Conservation (phyloP, 352 stramenopile genomes). For the Globisporangium megalacanthum region DNA sequence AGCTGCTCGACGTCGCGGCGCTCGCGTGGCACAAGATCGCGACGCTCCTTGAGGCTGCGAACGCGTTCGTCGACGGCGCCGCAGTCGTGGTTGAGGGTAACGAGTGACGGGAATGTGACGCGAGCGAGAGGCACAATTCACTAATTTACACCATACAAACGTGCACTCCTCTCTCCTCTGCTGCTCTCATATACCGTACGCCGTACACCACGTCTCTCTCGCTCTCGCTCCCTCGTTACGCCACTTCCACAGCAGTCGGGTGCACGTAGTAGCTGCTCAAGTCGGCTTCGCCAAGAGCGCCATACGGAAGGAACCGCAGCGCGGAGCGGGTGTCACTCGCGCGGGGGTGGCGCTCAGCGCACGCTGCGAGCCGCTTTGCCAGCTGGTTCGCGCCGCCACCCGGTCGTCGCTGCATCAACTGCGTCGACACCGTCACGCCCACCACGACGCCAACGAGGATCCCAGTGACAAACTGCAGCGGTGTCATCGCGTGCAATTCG, state of each 20-base stretch:
- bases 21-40: constrained; percentile 24
- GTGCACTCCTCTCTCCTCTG: not conserved
- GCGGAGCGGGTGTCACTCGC: not conserved
- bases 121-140: not conserved
- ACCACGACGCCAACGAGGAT: constrained; percentile 37
- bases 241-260: constrained; percentile 31
- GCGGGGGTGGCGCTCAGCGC: constrained; percentile 5
- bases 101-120: not conserved
- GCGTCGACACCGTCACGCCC: constrained; percentile 25
- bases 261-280: constrained; percentile 27
- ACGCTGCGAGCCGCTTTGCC: constrained; percentile 5
- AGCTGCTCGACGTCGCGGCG: constrained; percentile 40
- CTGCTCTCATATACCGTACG: not conserved
- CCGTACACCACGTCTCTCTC: not conserved
- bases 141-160: constrained; percentile 3
- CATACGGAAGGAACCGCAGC: constrained; percentile 7
- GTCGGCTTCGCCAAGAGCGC: constrained; percentile 4
- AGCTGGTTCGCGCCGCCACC: constrained; percentile 12
- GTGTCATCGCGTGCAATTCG: constrained; percentile 13
- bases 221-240: constrained; percentile 13
- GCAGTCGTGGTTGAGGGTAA: constrained; percentile 4
- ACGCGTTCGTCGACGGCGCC: constrained; percentile 6
- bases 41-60: constrained; percentile 16
- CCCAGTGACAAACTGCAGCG: constrained; percentile 36
- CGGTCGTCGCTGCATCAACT: constrained; percentile 12